Conservation (phyloP, 805 yeast genomes). For the Phaffomyces opuntiae region DNA sequence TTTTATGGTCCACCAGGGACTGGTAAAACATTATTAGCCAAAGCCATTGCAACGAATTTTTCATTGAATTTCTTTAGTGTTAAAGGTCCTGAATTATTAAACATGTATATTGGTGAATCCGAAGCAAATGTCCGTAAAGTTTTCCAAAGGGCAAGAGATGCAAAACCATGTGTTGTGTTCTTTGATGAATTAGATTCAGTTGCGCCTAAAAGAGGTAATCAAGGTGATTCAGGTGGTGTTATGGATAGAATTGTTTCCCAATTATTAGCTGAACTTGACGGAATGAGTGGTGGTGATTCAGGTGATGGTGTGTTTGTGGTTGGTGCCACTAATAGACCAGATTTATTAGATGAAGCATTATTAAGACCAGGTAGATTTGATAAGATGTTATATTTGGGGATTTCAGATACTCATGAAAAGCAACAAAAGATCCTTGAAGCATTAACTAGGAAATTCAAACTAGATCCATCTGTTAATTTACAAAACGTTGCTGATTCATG, state of each 20-base stretch:
- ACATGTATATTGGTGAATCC: conserved; percentile 98
- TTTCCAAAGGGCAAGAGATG: conserved; percentile 91
- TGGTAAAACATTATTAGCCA: conserved; percentile 91
- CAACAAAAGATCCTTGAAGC: conserved; percentile 84
- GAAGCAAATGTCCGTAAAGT: conserved; percentile 95
- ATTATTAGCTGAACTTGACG: conserved; percentile 88
- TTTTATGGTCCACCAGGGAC: conserved; percentile 99
- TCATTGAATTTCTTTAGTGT: conserved; percentile 92
- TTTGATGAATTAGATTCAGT: conserved; percentile 97
- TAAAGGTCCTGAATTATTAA: conserved; percentile 92
- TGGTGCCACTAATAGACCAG: conserved; percentile 98
- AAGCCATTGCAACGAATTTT: conserved; percentile 94
- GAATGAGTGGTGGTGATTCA: conserved; percentile 78
- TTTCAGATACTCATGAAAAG: conserved; percentile 84
- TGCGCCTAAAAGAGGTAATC: conserved; percentile 97
- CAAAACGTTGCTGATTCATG: conserved; percentile 56
- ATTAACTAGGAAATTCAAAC: conserved; percentile 71
- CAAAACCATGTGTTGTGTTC: conserved; percentile 95
- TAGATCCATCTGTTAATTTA: conserved; percentile 56
- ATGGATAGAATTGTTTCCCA: conserved; percentile 99
- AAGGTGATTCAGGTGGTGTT: conserved; percentile 98
- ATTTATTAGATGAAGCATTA: conserved; percentile 87
- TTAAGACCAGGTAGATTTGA: conserved; percentile 94
- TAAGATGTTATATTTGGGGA: conserved; percentile 89
- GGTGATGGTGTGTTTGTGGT: conserved; percentile 92